Conservation (phyloP, 176 grass and related monocot genomes). For the Metroxylon sagu region DNA sequence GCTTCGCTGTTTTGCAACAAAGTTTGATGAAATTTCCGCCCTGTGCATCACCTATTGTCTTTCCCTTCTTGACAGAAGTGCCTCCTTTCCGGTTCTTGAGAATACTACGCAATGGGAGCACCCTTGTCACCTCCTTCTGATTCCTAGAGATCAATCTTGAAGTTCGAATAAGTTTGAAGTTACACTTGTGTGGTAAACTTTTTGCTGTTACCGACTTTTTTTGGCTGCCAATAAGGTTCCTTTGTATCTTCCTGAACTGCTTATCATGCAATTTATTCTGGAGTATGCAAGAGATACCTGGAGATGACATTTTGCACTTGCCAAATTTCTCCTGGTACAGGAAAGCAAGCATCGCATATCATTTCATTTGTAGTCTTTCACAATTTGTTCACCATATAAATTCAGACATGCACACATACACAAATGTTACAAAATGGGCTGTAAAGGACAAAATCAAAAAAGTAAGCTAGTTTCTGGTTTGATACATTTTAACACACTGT, state of each 20-base stretch:
- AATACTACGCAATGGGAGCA: constrained; percentile 23
- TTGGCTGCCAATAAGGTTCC: not conserved
- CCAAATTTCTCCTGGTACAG: too few relatives aligned
- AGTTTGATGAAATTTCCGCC: constrained; percentile 33
- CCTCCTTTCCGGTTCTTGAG: constrained; percentile 35
- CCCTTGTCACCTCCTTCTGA: not conserved
- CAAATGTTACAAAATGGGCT: too few relatives aligned
- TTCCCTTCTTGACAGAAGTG: constrained; percentile 47
- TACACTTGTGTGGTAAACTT: not conserved
- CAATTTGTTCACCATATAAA: too few relatives aligned
- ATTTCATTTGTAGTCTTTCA: too few relatives aligned
- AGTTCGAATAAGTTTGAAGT: not conserved
- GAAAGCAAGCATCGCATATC: too few relatives aligned
- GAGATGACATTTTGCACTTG: too few relatives aligned
- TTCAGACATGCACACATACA: too few relatives aligned
- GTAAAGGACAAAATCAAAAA: too few relatives aligned
- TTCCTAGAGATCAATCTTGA: not conserved
- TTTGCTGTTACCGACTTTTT: not conserved
- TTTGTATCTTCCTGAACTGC: not conserved
- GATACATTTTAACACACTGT: too few relatives aligned
- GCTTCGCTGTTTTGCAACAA: constrained; percentile 29
- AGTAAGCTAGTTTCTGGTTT: too few relatives aligned
- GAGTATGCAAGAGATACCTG: too few relatives aligned
- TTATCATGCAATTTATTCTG: not conserved
- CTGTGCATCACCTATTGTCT: constrained; percentile 21